Evolutionary conservation across 345 rosid genomes (phyloP).

Genomic region (Trapa bicornis): DNA sequence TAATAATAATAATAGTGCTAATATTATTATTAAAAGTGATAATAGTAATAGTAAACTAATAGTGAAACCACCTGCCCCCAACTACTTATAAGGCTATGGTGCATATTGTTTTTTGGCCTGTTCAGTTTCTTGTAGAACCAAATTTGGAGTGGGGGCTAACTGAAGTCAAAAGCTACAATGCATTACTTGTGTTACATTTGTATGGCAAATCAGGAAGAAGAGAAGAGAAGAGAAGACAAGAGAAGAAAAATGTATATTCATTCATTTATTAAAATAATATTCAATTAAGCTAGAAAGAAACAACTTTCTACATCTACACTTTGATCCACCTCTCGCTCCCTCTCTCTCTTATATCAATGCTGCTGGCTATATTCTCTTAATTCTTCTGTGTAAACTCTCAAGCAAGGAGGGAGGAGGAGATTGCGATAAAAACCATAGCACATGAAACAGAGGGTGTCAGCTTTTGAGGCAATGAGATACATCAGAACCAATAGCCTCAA

Average conservation of each 20-base stretch:
- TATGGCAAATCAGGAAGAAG: no score
- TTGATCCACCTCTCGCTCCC: neutral
- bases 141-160: no score
- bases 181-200: no score
- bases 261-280: no score
- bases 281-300: neutral
- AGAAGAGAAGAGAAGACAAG: no score
- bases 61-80: no score
- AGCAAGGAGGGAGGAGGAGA: neutral
- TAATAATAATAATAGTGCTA: neutral
- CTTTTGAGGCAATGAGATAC: conserved; percentile 45
- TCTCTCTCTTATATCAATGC: conserved; percentile 9
- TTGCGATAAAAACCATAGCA: neutral
- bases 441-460: conserved; percentile 4
- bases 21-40: neutral
- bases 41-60: neutral
- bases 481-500: conserved; percentile 69
- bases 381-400: neutral
- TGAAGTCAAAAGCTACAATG: no score
- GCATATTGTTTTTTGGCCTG: no score
- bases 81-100: no score
- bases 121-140: no score
- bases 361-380: conserved; percentile 4
- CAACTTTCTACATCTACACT: neutral
- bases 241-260: no score